phyloP scores from a whole-genome alignment of 176 grass and related monocot species.

The Hordeum marinum region DNA sequence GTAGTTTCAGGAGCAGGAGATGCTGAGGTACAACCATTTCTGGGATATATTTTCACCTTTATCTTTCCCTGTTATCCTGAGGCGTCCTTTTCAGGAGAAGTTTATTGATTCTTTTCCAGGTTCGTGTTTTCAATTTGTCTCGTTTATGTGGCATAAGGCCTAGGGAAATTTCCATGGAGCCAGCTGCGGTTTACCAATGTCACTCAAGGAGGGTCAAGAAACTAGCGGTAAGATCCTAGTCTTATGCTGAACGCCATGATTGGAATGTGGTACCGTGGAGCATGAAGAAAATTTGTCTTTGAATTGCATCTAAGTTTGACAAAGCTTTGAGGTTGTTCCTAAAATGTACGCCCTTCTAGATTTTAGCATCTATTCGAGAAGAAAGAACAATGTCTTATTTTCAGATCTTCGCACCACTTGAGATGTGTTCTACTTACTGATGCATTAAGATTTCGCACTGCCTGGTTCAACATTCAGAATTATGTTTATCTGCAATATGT shows the following conservation, averaged over 20 bases:
- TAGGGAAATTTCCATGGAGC: constrained; percentile 66
- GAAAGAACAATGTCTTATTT: neutral
- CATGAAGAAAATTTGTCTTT: neutral
- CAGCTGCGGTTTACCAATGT: constrained; percentile 75
- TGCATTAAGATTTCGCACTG: neutral
- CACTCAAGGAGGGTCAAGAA: constrained; percentile 95
- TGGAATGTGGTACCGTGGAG: constrained; percentile 13
- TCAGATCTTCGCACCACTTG: neutral
- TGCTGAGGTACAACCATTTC: constrained; percentile 52
- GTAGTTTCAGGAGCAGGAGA: constrained; percentile 91
- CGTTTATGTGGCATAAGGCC: constrained; percentile 50
- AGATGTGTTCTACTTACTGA: constrained; percentile 13
- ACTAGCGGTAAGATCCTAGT: constrained; percentile 72
- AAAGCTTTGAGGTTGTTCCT: neutral
- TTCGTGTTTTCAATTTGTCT: constrained; percentile 92
- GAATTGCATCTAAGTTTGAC: constrained; percentile 17
- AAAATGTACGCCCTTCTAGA: neutral
- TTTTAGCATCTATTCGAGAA: neutral
- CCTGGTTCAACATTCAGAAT: constrained; percentile 24
- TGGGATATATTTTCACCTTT: neutral
- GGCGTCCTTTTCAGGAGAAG: neutral
- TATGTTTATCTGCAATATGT: constrained; percentile 18
- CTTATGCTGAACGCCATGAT: neutral
- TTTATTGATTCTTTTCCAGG: constrained; percentile 60
- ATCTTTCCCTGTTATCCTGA: neutral